phyloP scores from a whole-genome alignment of 495 filamentous ascomycete genomes.

The Poronia punctata region DNA sequence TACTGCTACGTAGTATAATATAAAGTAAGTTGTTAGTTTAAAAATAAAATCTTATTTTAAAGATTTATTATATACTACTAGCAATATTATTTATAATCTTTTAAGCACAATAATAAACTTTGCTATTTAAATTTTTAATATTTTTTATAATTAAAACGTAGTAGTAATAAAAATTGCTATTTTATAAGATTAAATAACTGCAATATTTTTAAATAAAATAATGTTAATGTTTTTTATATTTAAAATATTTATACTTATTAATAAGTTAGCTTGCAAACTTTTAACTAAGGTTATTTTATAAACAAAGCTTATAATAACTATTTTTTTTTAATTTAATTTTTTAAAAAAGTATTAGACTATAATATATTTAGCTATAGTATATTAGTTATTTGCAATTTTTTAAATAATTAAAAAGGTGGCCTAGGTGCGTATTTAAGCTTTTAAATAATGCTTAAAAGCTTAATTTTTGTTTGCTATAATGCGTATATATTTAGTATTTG shows the following conservation, averaged over 20 bases:
- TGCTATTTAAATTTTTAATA: neutral
- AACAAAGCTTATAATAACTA: neutral
- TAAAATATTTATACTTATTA: constrained; percentile 5
- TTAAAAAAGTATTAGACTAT: neutral
- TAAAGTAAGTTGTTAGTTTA: neutral
- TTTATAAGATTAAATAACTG: constrained; percentile 3
- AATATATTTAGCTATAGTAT: constrained; percentile 1
- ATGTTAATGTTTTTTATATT: neutral
- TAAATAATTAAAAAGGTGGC: neutral
- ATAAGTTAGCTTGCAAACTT: neutral
- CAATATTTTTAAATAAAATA: constrained; percentile 1
- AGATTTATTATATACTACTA: neutral
- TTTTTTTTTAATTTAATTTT: neutral
- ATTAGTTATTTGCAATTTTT: neutral
- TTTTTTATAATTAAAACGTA: constrained; percentile 1
- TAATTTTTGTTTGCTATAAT: neutral
- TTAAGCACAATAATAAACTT: neutral
- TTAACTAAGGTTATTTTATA: neutral
- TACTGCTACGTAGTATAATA: neutral
- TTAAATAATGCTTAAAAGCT: neutral
- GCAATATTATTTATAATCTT: neutral
- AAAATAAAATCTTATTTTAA: constrained; percentile 1
- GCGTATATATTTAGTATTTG: neutral
- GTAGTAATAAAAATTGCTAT: neutral
- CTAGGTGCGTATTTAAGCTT: neutral